Percentiles rank a stretch among this genome's conserved stretches.
Conservation (phyloP, 2,329 filamentous ascomycete genomes). For the Dactylonectria macrodidyma region DNA sequence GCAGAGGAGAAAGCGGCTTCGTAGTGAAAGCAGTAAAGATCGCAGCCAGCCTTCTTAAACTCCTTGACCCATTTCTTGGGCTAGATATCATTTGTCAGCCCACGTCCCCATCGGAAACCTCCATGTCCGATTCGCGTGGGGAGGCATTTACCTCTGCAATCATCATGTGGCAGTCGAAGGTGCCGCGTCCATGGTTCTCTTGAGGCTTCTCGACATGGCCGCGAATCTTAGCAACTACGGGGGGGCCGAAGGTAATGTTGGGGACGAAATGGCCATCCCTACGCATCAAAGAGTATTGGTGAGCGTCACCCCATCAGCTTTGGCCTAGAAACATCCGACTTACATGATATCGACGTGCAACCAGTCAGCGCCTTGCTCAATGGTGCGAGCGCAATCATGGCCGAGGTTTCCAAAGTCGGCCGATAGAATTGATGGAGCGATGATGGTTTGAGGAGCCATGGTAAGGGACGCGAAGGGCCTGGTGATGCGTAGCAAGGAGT, state of each 20-base stretch:
- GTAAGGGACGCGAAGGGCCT: slow-evolving; percentile 38
- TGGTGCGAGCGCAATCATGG: slow-evolving; percentile 87
- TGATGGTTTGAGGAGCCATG: slow-evolving; percentile 94
- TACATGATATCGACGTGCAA: slow-evolving; percentile 94
- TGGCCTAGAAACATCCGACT: slow-evolving; percentile 36
- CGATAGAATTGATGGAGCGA: slow-evolving; percentile 97
- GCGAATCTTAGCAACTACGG: slow-evolving; percentile 95
- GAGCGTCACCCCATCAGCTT: slow-evolving; percentile 17
- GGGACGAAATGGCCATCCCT: slow-evolving; percentile 99
- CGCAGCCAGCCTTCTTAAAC: slow-evolving; percentile 93
- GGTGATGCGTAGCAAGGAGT: slow-evolving; percentile 17
- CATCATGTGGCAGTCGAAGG: slow-evolving; percentile 99
- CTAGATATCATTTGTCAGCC: slow-evolving; percentile 60
- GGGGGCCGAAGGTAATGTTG: slow-evolving; percentile 97
- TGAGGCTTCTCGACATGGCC: slow-evolving; percentile 84
- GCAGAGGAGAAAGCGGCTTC: slow-evolving; percentile 93
- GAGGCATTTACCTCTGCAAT: slow-evolving; percentile 83
- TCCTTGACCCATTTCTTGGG: slow-evolving; percentile 98
- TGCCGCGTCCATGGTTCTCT: slow-evolving; percentile 82
- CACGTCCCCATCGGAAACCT: not conserved
- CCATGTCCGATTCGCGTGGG: not conserved
- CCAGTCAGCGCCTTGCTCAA: slow-evolving; percentile 90
- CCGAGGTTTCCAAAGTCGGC: slow-evolving; percentile 95
- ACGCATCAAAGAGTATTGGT: slow-evolving; percentile 22
- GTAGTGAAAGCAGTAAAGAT: slow-evolving; percentile 99